Evolutionary conservation across 2,329 filamentous ascomycete species (phyloP).

Genomic region (Aspergillus candidus): DNA sequence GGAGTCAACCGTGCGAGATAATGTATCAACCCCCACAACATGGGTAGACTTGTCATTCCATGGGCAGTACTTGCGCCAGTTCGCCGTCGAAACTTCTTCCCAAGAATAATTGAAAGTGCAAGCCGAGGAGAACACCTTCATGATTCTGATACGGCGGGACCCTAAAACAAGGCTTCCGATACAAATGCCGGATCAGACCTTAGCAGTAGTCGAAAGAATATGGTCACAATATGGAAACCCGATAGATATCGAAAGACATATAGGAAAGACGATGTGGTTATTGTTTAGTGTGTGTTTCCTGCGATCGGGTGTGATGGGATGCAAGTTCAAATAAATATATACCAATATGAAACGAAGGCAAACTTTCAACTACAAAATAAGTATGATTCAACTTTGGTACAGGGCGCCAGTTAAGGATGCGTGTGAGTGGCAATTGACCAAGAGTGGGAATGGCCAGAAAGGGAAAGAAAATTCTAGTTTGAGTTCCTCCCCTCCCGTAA

Average conservation of each 20-base stretch:
- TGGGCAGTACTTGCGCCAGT: slow-evolving; percentile 98
- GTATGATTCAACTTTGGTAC: neutral
- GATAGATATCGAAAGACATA: no score
- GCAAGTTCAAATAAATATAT: no score
- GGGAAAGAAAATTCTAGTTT: slow-evolving; percentile 13
- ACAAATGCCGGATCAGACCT: neutral
- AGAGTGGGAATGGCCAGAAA: slow-evolving; percentile 7
- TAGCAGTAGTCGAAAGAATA: neutral
- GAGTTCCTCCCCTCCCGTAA: slow-evolving; percentile 1
- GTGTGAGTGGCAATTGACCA: slow-evolving; percentile 10
- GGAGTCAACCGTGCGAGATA: slow-evolving; percentile 64
- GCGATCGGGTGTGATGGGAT: no score
- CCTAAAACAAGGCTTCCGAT: neutral
- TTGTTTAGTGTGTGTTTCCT: no score
- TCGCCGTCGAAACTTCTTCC: slow-evolving; percentile 94
- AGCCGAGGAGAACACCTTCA: slow-evolving; percentile 92
- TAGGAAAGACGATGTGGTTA: no score
- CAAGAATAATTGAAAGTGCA: slow-evolving; percentile 96
- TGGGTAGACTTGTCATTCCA: slow-evolving; percentile 99
- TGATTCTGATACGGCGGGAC: slow-evolving; percentile 37
- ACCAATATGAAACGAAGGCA: neutral
- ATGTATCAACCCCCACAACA: slow-evolving; percentile 89
- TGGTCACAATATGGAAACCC: neutral
- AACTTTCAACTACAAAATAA: neutral
- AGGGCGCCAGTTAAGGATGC: slow-evolving; percentile 6